phyloP scores from a whole-genome alignment of 768 basidiomycete genomes.

The Pisolithus albus region DNA sequence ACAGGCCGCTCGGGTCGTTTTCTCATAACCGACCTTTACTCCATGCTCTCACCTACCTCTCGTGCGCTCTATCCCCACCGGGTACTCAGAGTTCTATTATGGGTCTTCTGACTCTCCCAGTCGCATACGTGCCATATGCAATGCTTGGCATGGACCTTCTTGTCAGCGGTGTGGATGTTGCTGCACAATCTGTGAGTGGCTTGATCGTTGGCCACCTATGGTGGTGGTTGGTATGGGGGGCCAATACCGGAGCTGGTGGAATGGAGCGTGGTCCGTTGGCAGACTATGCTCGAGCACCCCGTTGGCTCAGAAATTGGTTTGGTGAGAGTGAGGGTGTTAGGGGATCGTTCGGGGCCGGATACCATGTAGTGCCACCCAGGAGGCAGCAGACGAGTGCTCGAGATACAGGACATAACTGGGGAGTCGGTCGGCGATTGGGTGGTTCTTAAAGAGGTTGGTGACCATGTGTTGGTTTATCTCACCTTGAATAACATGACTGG shows the following conservation, averaged over 20 bases:
- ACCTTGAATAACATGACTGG: slow-evolving; percentile 1
- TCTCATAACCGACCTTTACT: slow-evolving; percentile 62
- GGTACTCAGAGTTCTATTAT: slow-evolving; percentile 67
- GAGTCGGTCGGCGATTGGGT: slow-evolving; percentile 47
- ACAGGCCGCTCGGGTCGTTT: slow-evolving; percentile 51
- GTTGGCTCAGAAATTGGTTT: slow-evolving; percentile 48
- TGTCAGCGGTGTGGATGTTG: slow-evolving; percentile 50
- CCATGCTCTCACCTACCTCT: slow-evolving; percentile 61
- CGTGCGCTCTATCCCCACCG: slow-evolving; percentile 56
- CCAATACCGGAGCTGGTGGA: slow-evolving; percentile 34
- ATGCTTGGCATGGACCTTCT: slow-evolving; percentile 70
- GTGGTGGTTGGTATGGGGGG: slow-evolving; percentile 68
- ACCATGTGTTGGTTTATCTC: background rate
- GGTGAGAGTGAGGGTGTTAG: slow-evolving; percentile 32
- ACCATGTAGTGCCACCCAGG: slow-evolving; percentile 55
- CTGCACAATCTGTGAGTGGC: slow-evolving; percentile 56
- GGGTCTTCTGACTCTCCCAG: slow-evolving; percentile 70
- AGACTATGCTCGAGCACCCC: slow-evolving; percentile 44
- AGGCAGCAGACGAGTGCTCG: slow-evolving; percentile 13
- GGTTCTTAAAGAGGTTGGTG: slow-evolving; percentile 1
- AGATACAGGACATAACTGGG: slow-evolving; percentile 42
- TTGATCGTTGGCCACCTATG: slow-evolving; percentile 73
- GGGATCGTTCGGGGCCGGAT: slow-evolving; percentile 38
- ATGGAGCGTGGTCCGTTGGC: slow-evolving; percentile 32
- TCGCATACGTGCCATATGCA: slow-evolving; percentile 67